These are phyloP conservation scores for Myxozyma vanderwaltii DNA, from an alignment of 805 yeast genomes.

Conservation along the genomic window DNA sequence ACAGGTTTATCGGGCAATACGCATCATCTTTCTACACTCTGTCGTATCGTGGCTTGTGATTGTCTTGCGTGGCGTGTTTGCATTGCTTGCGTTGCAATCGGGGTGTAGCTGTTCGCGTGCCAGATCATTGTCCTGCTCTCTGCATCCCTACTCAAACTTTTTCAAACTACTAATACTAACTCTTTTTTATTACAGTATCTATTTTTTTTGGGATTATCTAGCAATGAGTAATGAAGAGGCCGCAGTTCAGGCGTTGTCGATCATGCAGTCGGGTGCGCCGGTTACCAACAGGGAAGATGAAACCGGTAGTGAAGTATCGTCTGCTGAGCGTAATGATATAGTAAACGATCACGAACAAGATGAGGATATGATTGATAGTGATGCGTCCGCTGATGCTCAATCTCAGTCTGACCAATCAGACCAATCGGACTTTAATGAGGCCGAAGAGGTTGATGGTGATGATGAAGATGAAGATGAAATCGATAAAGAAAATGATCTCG, in stretches of 20 bases:
- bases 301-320: slow-evolving; percentile 19
- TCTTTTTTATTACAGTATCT: background rate
- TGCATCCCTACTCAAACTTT: background rate
- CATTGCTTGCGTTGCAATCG: background rate
- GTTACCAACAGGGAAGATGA: background rate
- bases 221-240: slow-evolving; percentile 24
- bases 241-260: slow-evolving; percentile 27
- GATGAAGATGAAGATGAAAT: slow-evolving; percentile 16
- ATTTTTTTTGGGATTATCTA: background rate
- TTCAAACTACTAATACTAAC: background rate
- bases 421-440: slow-evolving; percentile 12
- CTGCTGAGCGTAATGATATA: background rate
- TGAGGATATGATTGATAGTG: background rate
- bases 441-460: slow-evolving; percentile 8
- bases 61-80: background rate
- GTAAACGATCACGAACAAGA: background rate
- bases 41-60: background rate
- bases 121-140: background rate
- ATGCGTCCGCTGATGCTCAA: background rate
- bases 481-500: slow-evolving; percentile 22
- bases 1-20: background rate
- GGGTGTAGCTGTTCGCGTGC: background rate
- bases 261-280: slow-evolving; percentile 25
- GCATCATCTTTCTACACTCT: background rate
- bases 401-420: slow-evolving; percentile 6